Base-by-base conservation (phyloP, 805 yeast species). In the Lipomyces mesembrius region DNA sequence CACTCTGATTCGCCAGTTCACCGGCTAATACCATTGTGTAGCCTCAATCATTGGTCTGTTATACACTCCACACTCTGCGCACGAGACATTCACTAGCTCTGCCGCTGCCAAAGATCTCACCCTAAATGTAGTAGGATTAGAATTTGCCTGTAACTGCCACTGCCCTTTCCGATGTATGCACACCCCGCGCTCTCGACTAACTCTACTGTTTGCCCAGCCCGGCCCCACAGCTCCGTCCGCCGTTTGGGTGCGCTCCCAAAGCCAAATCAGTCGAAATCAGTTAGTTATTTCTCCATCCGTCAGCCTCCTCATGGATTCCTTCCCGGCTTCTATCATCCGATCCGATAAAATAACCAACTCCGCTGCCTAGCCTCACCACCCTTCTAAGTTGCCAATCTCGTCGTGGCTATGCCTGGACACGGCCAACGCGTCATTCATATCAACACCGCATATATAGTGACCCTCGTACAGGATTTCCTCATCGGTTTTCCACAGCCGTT, bases 401-500 rank as follows among this genome's bases (percentile, higher is more conserved):
- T n/a, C 8, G 8, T 22, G 4, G 49, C 9, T 7, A 8, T 1
- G 9, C 8, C 49, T n/a, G 49, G 9, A 17, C 49, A 43, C 22
- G 12, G 22, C 9, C 49, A 43, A 43, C 49, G 22, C 7, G 32
- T 5, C 57, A 8, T 39, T 6, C 61, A 49, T 61, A 51, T 35
- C 5, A 29, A 20, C 17, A 39, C 51, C 32, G 39, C 32, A 35
- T 51, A 34, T 32, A 32, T 32, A 46, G 17, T 34, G 43, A 6
- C 29, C 55, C n/a, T 34, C 53, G 22, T 22, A 35, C 43, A 25
- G 25, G 25, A 12, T 20, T 43, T 49, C 43, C 46, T 51, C 29
- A 7, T 62, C 61, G 20, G 22, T 53, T 11, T 37, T 11, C 56
- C 22, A 58, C 65, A 34, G 34, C 61, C 55, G 29, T 55, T 27